phyloP scores from a whole-genome alignment of 2,329 filamentous ascomycete species.

The Paradendryphiella salina region DNA sequence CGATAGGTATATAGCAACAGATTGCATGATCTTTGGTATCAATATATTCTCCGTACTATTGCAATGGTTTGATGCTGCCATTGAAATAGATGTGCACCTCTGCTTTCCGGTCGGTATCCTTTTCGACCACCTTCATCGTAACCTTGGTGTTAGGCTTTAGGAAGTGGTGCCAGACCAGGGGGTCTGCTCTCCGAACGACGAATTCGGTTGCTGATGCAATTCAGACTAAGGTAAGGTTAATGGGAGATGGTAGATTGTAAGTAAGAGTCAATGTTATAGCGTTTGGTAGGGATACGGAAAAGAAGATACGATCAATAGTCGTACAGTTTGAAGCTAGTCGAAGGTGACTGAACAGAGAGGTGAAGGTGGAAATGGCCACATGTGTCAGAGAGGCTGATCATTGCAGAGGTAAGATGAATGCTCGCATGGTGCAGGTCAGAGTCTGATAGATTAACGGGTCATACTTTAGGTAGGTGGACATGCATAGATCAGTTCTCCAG shows the following conservation, averaged over 20 bases:
- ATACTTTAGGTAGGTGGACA: too few species aligned
- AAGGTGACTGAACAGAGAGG: neutral
- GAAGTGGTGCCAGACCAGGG: too few species aligned
- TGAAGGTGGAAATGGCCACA: neutral
- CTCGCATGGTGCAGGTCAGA: too few species aligned
- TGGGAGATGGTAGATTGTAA: too few species aligned
- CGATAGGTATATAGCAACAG: conserved; percentile 46
- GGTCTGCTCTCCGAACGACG: too few species aligned
- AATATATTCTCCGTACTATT: conserved; percentile 43
- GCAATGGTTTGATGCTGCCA: conserved; percentile 27
- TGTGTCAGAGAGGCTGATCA: neutral
- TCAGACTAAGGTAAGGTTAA: too few species aligned
- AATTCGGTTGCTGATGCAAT: too few species aligned
- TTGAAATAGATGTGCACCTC: conserved; percentile 34
- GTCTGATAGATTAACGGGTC: too few species aligned
- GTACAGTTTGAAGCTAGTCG: neutral
- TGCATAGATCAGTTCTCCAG: too few species aligned
- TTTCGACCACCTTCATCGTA: conserved; percentile 47
- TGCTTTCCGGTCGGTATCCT: conserved; percentile 39
- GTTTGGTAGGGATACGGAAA: neutral
- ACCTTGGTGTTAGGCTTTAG: neutral
- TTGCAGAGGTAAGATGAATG: too few species aligned
- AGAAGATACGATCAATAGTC: too few species aligned
- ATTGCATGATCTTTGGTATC: conserved; percentile 30
- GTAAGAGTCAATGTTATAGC: too few species aligned